Percentiles rank a stretch among this genome's conserved stretches.
Evolutionary conservation across 2,329 filamentous ascomycete species (phyloP).

Genomic region (Cordyceps fumosorosea): DNA sequence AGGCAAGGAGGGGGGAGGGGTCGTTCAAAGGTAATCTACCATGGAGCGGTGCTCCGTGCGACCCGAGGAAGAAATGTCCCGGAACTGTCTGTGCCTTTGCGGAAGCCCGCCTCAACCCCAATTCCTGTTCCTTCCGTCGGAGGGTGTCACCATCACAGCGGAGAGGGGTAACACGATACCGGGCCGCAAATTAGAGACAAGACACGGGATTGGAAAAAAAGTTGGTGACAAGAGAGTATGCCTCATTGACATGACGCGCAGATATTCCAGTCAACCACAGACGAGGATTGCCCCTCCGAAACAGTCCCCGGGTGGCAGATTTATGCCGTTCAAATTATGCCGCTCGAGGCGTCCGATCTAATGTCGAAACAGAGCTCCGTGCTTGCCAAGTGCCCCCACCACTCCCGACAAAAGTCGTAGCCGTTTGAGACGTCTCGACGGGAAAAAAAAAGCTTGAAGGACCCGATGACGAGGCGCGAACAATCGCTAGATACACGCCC

Average conservation of each 20-base stretch:
- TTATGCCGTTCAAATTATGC: neutral
- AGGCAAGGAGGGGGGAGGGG: no score
- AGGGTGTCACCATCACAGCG: neutral
- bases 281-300: neutral
- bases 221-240: neutral
- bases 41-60: neutral
- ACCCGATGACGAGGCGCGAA: neutral
- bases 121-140: neutral
- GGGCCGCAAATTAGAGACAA: neutral
- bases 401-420: neutral
- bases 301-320: neutral
- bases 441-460: neutral
- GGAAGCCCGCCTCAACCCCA: neutral
- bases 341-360: neutral
- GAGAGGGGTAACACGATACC: neutral
- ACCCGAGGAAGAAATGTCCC: neutral
- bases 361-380: neutral
- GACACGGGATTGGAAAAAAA: no score
- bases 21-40: neutral
- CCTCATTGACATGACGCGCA: neutral
- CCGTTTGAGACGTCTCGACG: slow-evolving; percentile 1
- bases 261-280: neutral
- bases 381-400: neutral
- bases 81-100: neutral
- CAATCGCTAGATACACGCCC: neutral